These are phyloP conservation scores for Zygoascus ofunaensis DNA, from an alignment of 805 yeast species.

Conservation along the genomic window DNA sequence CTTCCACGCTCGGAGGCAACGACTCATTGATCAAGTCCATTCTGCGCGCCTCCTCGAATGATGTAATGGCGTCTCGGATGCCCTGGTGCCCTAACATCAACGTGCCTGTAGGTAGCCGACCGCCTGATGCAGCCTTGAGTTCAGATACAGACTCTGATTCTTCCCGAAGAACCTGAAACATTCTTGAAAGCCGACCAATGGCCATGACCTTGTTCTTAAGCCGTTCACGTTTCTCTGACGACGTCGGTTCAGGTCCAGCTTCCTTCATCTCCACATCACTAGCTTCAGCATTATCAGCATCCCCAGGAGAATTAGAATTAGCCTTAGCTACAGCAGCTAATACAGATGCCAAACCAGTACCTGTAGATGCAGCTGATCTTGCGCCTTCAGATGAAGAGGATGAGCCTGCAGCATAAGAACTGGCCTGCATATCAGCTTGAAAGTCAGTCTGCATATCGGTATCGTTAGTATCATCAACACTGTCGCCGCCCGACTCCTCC, in stretches of 20 bases:
- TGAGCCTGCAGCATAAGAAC: constrained; percentile 2
- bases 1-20: constrained; percentile 63
- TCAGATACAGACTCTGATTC: constrained; percentile 81
- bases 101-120: constrained; percentile 79
- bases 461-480: not conserved
- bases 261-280: constrained; percentile 2
- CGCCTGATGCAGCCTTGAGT: constrained; percentile 62
- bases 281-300: too few relatives aligned
- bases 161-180: constrained; percentile 81
- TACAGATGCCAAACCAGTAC: not conserved
- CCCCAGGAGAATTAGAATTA: not conserved
- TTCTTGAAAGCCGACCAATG: constrained; percentile 89
- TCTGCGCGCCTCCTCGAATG: constrained; percentile 74
- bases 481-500: not conserved
- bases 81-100: constrained; percentile 77
- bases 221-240: constrained; percentile 33
- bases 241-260: constrained; percentile 2
- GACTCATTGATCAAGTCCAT: constrained; percentile 81
- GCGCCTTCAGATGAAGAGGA: constrained; percentile 10
- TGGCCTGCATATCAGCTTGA: not conserved
- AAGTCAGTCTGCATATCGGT: not conserved
- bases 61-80: constrained; percentile 52
- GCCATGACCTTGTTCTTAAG: constrained; percentile 84
- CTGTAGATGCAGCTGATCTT: constrained; percentile 6
- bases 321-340: constrained; percentile 8